A percentile compares a stretch with the other conserved stretches of the same genome.
phyloP scores from a whole-genome alignment of 2,329 filamentous ascomycete genomes.

The Lachnellula subtilissima region DNA sequence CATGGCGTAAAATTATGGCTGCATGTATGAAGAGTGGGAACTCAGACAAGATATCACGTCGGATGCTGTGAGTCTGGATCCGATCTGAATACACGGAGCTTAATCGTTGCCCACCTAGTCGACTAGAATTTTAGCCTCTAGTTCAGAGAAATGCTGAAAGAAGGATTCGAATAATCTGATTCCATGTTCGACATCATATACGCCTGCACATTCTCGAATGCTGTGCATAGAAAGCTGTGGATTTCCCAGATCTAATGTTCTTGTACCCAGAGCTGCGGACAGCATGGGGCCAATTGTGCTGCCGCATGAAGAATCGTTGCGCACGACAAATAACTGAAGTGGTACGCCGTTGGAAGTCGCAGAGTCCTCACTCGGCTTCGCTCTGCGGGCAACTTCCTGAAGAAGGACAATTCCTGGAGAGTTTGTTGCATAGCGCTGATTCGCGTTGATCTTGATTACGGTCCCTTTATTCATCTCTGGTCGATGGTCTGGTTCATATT shows the following conservation, averaged over 20 bases:
- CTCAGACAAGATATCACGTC: neutral
- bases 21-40: neutral
- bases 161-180: constrained; percentile 85
- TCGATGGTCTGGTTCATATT: constrained; percentile 87
- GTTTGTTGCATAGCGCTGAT: constrained; percentile 95
- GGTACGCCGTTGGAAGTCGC: constrained; percentile 65
- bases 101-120: constrained; percentile 49
- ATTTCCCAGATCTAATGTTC: constrained; percentile 90
- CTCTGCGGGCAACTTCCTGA: constrained; percentile 71
- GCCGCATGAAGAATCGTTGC: constrained; percentile 91
- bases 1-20: too few relatives aligned
- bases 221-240: constrained; percentile 96
- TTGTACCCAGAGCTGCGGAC: constrained; percentile 75
- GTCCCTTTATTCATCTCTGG: constrained; percentile 95
- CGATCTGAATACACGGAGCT: neutral
- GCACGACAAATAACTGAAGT: constrained; percentile 90
- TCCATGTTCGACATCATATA: constrained; percentile 80
- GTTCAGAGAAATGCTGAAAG: constrained; percentile 74
- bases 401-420: constrained; percentile 89
- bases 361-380: constrained; percentile 44
- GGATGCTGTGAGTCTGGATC: neutral
- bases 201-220: constrained; percentile 87
- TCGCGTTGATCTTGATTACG: constrained; percentile 97
- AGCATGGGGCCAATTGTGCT: constrained; percentile 98
- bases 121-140: constrained; percentile 79